Conservation (phyloP, 2,329 filamentous ascomycete species). For the Penicillium sp. region DNA sequence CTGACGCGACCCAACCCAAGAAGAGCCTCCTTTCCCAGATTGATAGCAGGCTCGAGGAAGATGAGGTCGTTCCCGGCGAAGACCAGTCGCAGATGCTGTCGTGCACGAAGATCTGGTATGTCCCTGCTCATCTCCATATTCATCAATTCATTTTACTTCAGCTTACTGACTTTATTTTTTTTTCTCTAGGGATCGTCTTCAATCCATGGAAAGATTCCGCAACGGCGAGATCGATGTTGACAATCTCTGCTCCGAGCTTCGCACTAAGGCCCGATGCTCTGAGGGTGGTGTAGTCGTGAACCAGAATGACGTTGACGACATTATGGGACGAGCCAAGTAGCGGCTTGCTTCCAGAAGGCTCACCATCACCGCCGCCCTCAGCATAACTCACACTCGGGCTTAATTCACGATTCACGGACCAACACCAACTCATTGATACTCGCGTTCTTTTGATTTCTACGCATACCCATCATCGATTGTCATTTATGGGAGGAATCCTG, state of each 20-base stretch:
- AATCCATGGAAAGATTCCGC: conserved; percentile 82
- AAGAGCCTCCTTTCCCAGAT: conserved; percentile 75
- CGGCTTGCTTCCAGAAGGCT: neutral
- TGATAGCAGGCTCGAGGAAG: conserved; percentile 65
- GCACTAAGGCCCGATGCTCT: conserved; percentile 94
- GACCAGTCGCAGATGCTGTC: conserved; percentile 67
- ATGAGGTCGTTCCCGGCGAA: conserved; percentile 65
- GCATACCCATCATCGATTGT: conserved; percentile 30
- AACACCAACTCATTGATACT: conserved; percentile 11
- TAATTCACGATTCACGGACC: conserved; percentile 24
- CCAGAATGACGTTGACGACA: conserved; percentile 80
- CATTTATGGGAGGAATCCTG: conserved; percentile 15
- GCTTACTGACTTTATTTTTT: conserved; percentile 44
- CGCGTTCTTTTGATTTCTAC: conserved; percentile 20
- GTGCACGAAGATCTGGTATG: conserved; percentile 92
- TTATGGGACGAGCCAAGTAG: conserved; percentile 55
- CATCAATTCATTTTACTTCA: too few species aligned
- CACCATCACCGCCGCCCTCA: neutral
- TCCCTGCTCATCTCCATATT: conserved; percentile 17
- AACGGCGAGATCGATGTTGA: conserved; percentile 93
- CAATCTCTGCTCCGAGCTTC: conserved; percentile 84
- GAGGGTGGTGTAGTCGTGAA: conserved; percentile 84
- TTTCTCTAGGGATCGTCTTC: conserved; percentile 75
- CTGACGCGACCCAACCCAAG: conserved; percentile 47
- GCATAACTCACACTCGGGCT: neutral